A percentile compares a stretch with the other conserved stretches of the same genome.
Conservation (phyloP, 768 basidiomycete species). For the Leucocoprinus birnbaumii region DNA sequence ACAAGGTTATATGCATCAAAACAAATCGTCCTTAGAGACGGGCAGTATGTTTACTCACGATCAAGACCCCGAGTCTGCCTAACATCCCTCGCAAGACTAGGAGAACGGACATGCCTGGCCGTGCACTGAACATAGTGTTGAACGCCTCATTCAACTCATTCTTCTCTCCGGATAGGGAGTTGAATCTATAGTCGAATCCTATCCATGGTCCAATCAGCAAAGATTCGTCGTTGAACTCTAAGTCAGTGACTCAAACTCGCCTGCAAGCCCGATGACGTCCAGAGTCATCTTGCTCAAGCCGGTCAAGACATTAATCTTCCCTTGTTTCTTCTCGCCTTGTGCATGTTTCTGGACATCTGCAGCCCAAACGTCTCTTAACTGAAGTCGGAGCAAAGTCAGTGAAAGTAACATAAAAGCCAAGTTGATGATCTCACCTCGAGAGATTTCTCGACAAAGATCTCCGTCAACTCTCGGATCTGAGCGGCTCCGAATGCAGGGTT, state of each 20-base stretch:
- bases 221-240: neutral
- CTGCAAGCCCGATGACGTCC: slow-evolving; percentile 67
- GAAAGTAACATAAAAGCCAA: neutral
- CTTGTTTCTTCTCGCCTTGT: slow-evolving; percentile 17
- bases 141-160: slow-evolving; percentile 56
- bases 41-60: neutral
- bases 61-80: slow-evolving; percentile 22
- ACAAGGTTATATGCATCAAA: neutral
- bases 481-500: slow-evolving; percentile 66
- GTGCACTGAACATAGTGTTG: slow-evolving; percentile 43
- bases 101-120: slow-evolving; percentile 31
- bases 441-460: slow-evolving; percentile 56
- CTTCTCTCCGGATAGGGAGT: slow-evolving; percentile 28
- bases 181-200: slow-evolving; percentile 35
- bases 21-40: neutral
- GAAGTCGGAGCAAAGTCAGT: neutral
- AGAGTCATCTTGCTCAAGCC: slow-evolving; percentile 70
- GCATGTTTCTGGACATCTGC: slow-evolving; percentile 25
- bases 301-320: slow-evolving; percentile 52
- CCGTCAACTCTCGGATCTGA: slow-evolving; percentile 55
- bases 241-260: neutral
- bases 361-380: slow-evolving; percentile 52
- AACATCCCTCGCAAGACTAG: slow-evolving; percentile 31
- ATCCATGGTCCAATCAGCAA: neutral
- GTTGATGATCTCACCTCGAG: slow-evolving; percentile 32